Conservation (phyloP, 306 rosid species). For the Datisca glomerata region DNA sequence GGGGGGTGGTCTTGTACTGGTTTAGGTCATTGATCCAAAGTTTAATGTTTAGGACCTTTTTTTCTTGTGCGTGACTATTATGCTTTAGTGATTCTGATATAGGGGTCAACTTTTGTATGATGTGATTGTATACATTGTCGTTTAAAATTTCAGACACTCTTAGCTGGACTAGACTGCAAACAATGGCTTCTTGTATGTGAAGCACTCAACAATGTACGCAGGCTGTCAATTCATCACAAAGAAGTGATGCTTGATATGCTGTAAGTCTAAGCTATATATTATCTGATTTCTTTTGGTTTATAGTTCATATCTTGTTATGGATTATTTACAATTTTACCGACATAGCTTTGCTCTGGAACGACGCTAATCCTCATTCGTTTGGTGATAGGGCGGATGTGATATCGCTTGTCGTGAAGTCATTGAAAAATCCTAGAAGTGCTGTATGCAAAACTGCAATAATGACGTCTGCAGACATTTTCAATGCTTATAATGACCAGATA, state of each 20-base stretch:
- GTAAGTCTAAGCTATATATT: conserved; percentile 55
- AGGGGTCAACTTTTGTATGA: conserved; percentile 2
- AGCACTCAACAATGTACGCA: conserved; percentile 75
- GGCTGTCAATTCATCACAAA: conserved; percentile 67
- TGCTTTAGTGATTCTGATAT: neutral
- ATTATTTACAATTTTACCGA: too few relatives aligned
- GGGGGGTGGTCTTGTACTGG: too few relatives aligned
- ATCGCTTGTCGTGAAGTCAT: conserved; percentile 53
- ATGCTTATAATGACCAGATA: conserved; percentile 52
- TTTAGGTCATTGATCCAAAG: too few relatives aligned
- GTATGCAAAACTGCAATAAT: conserved; percentile 94
- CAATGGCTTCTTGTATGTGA: conserved; percentile 83
- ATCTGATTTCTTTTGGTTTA: neutral
- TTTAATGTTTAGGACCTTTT: neutral
- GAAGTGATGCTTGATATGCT: conserved; percentile 56
- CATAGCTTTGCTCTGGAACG: too few relatives aligned
- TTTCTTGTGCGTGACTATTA: neutral
- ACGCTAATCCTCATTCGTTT: too few relatives aligned
- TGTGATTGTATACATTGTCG: conserved; percentile 12
- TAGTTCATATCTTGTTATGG: too few relatives aligned
- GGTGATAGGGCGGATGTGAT: conserved; percentile 69
- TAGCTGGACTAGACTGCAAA: conserved; percentile 70
- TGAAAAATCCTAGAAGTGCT: conserved; percentile 95
- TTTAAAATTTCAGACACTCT: conserved; percentile 51
- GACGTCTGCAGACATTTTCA: conserved; percentile 92